Evolutionary conservation across 2,329 filamentous ascomycete genomes (phyloP), one percentile per base, ranked within the genome.

Genomic region (Meredithiella fracta): DNA sequence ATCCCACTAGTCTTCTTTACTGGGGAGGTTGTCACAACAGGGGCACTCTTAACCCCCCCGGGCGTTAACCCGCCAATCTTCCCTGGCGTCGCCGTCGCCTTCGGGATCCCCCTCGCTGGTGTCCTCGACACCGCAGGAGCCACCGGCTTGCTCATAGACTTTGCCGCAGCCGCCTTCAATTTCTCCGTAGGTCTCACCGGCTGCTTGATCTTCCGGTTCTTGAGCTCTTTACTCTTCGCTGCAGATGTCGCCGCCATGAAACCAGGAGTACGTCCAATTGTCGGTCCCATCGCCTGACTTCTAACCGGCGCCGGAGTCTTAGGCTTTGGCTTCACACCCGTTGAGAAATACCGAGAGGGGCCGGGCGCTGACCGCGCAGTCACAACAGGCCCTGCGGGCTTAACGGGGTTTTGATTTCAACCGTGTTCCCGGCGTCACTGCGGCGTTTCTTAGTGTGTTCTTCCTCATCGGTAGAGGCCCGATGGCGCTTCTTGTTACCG

Each of bases 401-500:
- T 61, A 34, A 73, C 70, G 23, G 76, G 5, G 75, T 74, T 15
- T 77, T 65, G 44, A 78, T 65, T 1, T 74, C 72, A n/a, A 77
- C 70, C 5, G 74, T 75, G 0, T 70, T 69, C 0, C 72, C 71
- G 17, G 69, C 62, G 51, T 72, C 69, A 44, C 72, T 70, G 67
- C 74, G 79, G 40, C 72, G 72, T 68, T 81, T 82, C 73, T 83
- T 83, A 72, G 72, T 72, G 34, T 77, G 74, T 54, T 80, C 78
- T 17, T 52, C 50, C 55, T 78, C 76, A 44, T 79, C 77, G 51
- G 72, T 73, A 54, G 68, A 74, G 15, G 74, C 73, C n/a, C 80
- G 73, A 62, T 76, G 73, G 25, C 80, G 76, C 68, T 82, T 84
- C 72, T 84, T 83, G 68, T 79, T 83, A 6, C 71, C 66, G 67